These are phyloP conservation scores for Exophiala spinifera DNA, from an alignment of 2,329 filamentous ascomycete species.

Conservation along the genomic window DNA sequence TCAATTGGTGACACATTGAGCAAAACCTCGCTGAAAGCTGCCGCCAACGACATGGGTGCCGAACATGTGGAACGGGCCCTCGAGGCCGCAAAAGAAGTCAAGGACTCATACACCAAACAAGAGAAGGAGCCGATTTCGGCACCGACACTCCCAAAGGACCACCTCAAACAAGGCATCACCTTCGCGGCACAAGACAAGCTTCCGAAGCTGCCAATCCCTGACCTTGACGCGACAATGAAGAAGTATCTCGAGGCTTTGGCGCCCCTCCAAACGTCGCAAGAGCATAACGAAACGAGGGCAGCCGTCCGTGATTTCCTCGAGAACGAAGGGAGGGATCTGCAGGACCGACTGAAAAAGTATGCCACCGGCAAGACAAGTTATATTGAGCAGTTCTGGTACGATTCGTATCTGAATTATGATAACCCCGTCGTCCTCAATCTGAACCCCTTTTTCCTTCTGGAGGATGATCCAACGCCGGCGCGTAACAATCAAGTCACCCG, in stretches of 20 bases:
- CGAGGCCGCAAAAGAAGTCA: slow-evolving; percentile 26
- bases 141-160: slow-evolving; percentile 45
- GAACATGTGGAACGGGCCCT: slow-evolving; percentile 28
- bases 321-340: slow-evolving; percentile 75
- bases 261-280: slow-evolving; percentile 75
- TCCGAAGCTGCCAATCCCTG: slow-evolving; percentile 88
- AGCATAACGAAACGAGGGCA: slow-evolving; percentile 76
- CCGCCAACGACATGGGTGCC: slow-evolving; percentile 40
- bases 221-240: slow-evolving; percentile 72
- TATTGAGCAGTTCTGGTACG: slow-evolving; percentile 99
- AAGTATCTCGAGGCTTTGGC: slow-evolving; percentile 77
- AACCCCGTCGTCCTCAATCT: slow-evolving; percentile 96
- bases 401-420: slow-evolving; percentile 96
- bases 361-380: slow-evolving; percentile 89
- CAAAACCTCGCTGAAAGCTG: slow-evolving; percentile 56
- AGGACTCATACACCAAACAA: slow-evolving; percentile 43
- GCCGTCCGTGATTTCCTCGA: slow-evolving; percentile 81
- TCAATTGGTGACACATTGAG: slow-evolving; percentile 70
- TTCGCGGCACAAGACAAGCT: slow-evolving; percentile 86
- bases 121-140: slow-evolving; percentile 46
- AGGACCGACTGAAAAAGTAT: slow-evolving; percentile 87
- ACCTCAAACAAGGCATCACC: slow-evolving; percentile 68
- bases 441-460: slow-evolving; percentile 95
- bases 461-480: slow-evolving; percentile 94
- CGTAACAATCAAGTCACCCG: slow-evolving; percentile 95